Base-by-base conservation (phyloP, 176 grass and related monocot genomes). In the Carex myosuroides region DNA sequence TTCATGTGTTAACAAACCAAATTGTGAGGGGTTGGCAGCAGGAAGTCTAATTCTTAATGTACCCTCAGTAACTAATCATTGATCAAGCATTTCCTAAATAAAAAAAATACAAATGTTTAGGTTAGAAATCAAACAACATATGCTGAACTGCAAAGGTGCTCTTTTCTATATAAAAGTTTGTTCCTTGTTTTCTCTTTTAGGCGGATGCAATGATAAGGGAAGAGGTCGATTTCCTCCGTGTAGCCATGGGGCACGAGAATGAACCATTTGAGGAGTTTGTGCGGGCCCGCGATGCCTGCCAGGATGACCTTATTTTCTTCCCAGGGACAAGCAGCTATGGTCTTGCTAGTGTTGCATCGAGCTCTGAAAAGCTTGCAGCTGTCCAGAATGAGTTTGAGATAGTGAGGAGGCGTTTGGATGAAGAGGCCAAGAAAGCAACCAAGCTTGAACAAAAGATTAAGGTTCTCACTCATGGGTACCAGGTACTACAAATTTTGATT, bases 401-500 rank as follows among this genome's bases (percentile, higher is more conserved):
- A 70, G 92, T 98, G 78, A 94, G 92, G 72, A 94, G 83, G 81
- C 89, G 74, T 85, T 94, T 98, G 92, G 90, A 94, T 74, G 95
- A 94, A 79, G 92, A 98, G 87, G 89, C 92, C 56, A 98, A 98
- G 82, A 91, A 92, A 86, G 92, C 95, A 33, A 87, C 87, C 66
- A 86, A 90, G n/a, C 87, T 94, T 81, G 95, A 94, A 81, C 95
- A 98, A 84, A 98, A 98, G 77, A 92, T 98, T 46, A 98, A 98
- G 75, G 79, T 98, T 81, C 84, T 98, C 70, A 98, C 92, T 80
- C 92, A 92, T 84, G 95, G 95, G 78, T 91, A 94, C 86, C 95
- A 98, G 89, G 95, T 98, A 90, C 66, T 69, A 24, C 21, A 83
- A 80, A 8, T 6, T 74, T 73, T 24, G 3, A 82, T 46, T 63